phyloP scores from a whole-genome alignment of 2,329 filamentous ascomycete species.

The Cytospora mali region DNA sequence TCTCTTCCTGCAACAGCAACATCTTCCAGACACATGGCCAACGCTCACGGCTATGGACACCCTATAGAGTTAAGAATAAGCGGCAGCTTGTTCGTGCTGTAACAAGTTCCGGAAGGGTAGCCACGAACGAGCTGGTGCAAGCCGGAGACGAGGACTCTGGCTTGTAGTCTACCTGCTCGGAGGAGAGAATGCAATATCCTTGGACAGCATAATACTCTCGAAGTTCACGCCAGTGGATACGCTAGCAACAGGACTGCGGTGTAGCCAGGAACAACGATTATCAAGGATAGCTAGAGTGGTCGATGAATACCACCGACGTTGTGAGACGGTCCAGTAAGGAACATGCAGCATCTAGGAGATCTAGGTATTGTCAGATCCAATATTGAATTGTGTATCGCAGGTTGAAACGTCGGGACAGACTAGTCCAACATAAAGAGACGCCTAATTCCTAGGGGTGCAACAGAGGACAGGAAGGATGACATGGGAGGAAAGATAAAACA shows the following conservation, averaged over 20 bases:
- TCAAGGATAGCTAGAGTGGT: neutral
- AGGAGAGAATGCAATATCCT: neutral
- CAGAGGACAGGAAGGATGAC: no score
- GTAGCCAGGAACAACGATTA: no score
- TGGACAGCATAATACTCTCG: neutral
- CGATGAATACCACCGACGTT: neutral
- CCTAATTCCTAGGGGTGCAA: no score
- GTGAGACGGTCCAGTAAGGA: neutral
- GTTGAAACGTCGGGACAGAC: no score
- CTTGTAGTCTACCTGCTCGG: slow-evolving; percentile 43
- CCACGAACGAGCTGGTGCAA: slow-evolving; percentile 57
- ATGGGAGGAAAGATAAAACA: no score
- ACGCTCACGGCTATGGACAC: no score
- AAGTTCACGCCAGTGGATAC: slow-evolving; percentile 6
- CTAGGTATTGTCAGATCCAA: neutral
- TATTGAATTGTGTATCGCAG: neutral
- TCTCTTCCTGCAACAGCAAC: no score
- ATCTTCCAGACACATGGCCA: no score
- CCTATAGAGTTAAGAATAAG: no score
- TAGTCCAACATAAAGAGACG: no score
- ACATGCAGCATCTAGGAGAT: neutral
- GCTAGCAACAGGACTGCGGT: slow-evolving; percentile 8
- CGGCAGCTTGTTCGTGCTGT: slow-evolving; percentile 51
- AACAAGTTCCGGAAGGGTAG: no score
- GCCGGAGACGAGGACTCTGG: slow-evolving; percentile 55